Evolutionary conservation across 176 grass and related monocot species (phyloP), one percentile per base, ranked within the genome.

Genomic region (Phragmites australis): DNA sequence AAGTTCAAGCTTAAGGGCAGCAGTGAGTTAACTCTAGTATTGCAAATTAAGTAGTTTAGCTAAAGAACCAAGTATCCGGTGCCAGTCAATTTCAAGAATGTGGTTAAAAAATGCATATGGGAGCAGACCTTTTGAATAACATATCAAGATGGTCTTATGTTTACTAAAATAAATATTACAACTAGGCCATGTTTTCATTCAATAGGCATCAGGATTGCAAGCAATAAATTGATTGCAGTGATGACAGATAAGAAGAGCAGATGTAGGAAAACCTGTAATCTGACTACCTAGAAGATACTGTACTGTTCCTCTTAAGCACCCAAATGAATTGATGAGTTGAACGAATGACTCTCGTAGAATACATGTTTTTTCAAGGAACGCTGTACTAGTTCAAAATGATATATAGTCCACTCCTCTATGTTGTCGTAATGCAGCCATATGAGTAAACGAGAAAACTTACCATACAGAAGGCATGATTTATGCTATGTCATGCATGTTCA

Each of bases 191-290:
- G 22, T 0, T 39, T 34, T 29, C 23, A 74, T 3, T 27, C 6
- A 16, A 62, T 54, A 53, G 52, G 23, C 31, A 50, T n/a, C n/a
- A n/a, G n/a, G n/a, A n/a, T n/a, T n/a, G n/a, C n/a, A n/a, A n/a
- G n/a, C n/a, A n/a, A n/a, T n/a, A n/a, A n/a, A 55, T 55, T 39
- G 5, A 54, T 64, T 43, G 40, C 15, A 41, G 16, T 6, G 15
- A 58, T 59, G 6, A 77, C 11, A 22, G 30, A 54, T n/a, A 15
- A 14, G 29, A 44, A 2, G 13, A 0, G 41, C 2, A 45, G 16
- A 21, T 62, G 8, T 51, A 60, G 11, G 11, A 61, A 41, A 77
- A 21, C 43, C n/a, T 78, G 51, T 58, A 70, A 84, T 72, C 19
- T 72, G 1, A 50, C 23, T 55, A 49, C 26, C 5, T 26, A 70